Evolutionary conservation across 2,329 filamentous ascomycete species (phyloP), one percentile per base, ranked within the genome.

Genomic region (Aspergillus viridinutans): DNA sequence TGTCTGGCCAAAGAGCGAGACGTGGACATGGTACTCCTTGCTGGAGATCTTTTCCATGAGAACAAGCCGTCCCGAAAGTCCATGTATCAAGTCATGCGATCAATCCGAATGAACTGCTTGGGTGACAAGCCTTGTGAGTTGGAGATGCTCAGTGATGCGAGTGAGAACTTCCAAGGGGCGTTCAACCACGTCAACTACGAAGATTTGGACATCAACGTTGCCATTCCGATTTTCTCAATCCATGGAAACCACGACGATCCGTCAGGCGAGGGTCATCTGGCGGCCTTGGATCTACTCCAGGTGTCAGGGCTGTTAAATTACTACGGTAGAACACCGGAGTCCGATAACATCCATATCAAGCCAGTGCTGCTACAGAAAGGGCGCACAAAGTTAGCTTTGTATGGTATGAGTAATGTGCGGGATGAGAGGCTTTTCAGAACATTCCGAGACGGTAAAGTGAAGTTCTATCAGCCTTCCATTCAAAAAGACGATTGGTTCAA

Each of bases 231-330:
- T 28, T 99, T 99, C 71, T 96, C 93, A 0, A 99, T 99, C 43
- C 95, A 99, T 67, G 94, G 94, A 49, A 99, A 99, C 69, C 94
- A 99, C 71, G 94, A 99, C 69, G 94, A 99, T 70, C 94, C 94
- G 0, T 95, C 92, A n/a, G 94, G 94, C 9, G 92, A 97, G 67
- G 94, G 92, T 10, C 90, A 96, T 71, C 88, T 89, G 62, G 95
- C 94, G 61, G 92, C 93, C 0, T 81, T 99, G 10, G 94, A 99
- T 72, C 76, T 99, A 17, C 81, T 99, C 3, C 92, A 97, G 72
- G 88, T 94, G 1, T 91, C 92, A 0, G 94, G 94, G 0, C 78
- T 99, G 14, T 80, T 99, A 66, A 99, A 99, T 74, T 99, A 97
- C 77, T 99, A 94, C 72, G 94, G 94, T 2, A 88, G 92, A 42